Evolutionary conservation across 2,329 filamentous ascomycete genomes (phyloP).

Genomic region (Capronia epimyces): DNA sequence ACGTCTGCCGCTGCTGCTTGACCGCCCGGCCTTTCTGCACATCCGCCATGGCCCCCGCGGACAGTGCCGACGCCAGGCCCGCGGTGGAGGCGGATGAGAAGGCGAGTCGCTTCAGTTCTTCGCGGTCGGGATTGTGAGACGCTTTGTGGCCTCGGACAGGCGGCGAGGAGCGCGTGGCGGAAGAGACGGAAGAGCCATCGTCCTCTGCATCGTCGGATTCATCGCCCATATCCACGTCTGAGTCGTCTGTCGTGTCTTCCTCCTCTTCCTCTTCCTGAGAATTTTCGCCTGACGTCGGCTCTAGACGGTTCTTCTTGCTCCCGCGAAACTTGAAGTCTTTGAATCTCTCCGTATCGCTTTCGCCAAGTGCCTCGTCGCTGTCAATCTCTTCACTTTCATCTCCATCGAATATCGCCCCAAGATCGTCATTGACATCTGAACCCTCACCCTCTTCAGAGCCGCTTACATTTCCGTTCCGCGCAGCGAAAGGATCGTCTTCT

Average conservation of each 20-base stretch:
- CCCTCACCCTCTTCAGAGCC: slow-evolving; percentile 26
- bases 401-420: slow-evolving; percentile 25
- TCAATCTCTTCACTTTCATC: slow-evolving; percentile 31
- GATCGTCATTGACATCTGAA: slow-evolving; percentile 21
- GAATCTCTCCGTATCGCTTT: slow-evolving; percentile 27
- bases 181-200: slow-evolving; percentile 28
- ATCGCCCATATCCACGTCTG: slow-evolving; percentile 35
- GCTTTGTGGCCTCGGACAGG: slow-evolving; percentile 21
- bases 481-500: slow-evolving; percentile 26
- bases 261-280: slow-evolving; percentile 33
- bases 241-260: slow-evolving; percentile 9
- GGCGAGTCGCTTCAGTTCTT: slow-evolving; percentile 57
- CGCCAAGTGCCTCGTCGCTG: slow-evolving; percentile 29
- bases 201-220: slow-evolving; percentile 31
- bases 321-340: slow-evolving; percentile 26
- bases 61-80: slow-evolving; percentile 58
- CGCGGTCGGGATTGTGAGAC: slow-evolving; percentile 38
- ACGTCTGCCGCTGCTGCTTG: slow-evolving; percentile 75
- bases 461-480: not conserved
- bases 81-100: slow-evolving; percentile 62
- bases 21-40: slow-evolving; percentile 80
- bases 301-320: slow-evolving; percentile 22
- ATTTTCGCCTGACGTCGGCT: slow-evolving; percentile 23
- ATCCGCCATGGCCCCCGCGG: slow-evolving; percentile 67
- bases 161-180: slow-evolving; percentile 10